A percentile compares a stretch with the other conserved stretches of the same genome.
Conservation (phyloP, 177 flowering plant genomes). For the Vitis hybrid region DNA sequence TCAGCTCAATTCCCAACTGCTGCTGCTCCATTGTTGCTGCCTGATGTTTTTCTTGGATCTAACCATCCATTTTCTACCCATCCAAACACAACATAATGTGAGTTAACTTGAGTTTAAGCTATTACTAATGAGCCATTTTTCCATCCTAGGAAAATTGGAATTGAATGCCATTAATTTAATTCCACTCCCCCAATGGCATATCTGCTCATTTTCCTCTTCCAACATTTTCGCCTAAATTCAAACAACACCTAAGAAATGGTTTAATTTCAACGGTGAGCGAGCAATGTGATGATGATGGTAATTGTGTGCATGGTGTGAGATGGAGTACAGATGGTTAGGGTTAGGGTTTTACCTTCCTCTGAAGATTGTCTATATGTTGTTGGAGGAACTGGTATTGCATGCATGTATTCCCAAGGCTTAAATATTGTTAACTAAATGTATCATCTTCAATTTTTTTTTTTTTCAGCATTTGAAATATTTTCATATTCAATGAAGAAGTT, state of each 20-base stretch:
- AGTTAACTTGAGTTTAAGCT: too few species aligned
- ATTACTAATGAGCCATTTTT: too few species aligned
- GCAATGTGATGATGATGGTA: not conserved
- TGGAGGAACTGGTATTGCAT: conserved; percentile 50
- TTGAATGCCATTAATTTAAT: not conserved
- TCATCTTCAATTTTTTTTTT: too few species aligned
- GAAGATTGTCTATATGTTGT: conserved; percentile 62
- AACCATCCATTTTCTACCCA: too few species aligned
- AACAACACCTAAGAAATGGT: not conserved
- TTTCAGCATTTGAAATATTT: not conserved
- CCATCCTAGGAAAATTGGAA: too few species aligned
- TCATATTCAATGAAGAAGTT: not conserved
- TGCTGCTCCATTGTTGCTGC: conserved; percentile 15
- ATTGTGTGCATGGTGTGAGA: too few species aligned
- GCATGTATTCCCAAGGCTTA: not conserved
- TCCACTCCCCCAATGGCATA: conserved; percentile 42
- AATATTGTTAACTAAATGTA: too few species aligned
- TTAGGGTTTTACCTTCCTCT: conserved; percentile 40
- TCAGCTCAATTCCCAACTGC: not conserved
- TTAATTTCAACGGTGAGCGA: not conserved
- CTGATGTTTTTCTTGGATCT: conserved; percentile 29
- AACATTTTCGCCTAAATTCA: conserved; percentile 45
- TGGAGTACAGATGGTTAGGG: too few species aligned
- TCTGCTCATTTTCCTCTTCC: conserved; percentile 44
- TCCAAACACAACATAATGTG: too few species aligned